A percentile compares a stretch with the other conserved stretches of the same genome.
Conservation (phyloP, 1,284 basidiomycete species). For the Volvariella volvacea region DNA sequence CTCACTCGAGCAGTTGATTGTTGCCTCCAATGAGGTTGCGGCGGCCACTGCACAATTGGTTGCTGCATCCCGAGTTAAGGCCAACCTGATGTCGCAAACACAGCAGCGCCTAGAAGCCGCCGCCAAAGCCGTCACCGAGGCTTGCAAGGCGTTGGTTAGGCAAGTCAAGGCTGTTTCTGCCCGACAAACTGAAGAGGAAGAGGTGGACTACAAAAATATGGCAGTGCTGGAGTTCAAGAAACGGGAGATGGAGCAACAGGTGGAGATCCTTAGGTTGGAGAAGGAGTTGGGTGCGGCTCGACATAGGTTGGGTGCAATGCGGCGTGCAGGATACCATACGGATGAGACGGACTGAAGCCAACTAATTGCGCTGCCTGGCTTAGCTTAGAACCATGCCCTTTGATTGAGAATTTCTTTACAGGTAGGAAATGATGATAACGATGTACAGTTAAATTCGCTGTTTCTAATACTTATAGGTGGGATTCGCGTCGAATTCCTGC, state of each 20-base stretch:
- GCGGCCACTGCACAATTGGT: slow-evolving; percentile 97
- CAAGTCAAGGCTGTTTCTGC: slow-evolving; percentile 96
- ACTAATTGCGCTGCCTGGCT: no score
- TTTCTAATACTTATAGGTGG: no score
- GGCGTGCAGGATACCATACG: slow-evolving; percentile 85
- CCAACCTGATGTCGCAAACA: slow-evolving; percentile 97
- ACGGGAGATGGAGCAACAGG: slow-evolving; percentile 98
- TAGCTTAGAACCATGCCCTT: neutral
- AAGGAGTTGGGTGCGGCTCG: slow-evolving; percentile 90
- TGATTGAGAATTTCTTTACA: neutral
- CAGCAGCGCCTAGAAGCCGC: slow-evolving; percentile 95
- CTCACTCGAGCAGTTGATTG: slow-evolving; percentile 97
- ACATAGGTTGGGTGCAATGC: slow-evolving; percentile 83
- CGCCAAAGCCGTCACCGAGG: slow-evolving; percentile 96
- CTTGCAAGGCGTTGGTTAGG: slow-evolving; percentile 94
- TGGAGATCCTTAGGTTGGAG: slow-evolving; percentile 94
- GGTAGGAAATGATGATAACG: neutral
- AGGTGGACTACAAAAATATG: slow-evolving; percentile 89
- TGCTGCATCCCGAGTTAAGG: slow-evolving; percentile 96
- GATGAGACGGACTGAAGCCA: slow-evolving; percentile 56
- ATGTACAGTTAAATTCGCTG: no score
- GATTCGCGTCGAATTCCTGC: no score
- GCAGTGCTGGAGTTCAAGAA: slow-evolving; percentile 95
- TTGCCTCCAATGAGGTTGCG: slow-evolving; percentile 97
- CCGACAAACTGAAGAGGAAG: slow-evolving; percentile 73